phyloP scores from a whole-genome alignment of 139 green algal genomes.

The Chlorella sorokiniana region DNA sequence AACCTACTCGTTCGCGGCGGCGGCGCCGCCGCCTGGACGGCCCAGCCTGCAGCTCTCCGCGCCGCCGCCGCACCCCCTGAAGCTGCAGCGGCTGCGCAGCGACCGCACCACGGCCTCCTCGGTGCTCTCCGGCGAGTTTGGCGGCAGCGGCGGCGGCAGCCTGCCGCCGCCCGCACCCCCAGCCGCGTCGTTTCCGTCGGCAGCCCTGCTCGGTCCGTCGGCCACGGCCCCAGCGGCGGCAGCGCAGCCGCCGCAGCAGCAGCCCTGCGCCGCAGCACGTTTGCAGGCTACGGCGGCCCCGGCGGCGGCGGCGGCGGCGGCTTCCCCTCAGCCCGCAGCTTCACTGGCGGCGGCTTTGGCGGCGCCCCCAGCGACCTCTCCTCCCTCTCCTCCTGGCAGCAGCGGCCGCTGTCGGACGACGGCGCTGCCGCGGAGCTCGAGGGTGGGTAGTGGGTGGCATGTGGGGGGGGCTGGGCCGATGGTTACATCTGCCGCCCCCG shows the following conservation, averaged over 20 bases:
- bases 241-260: not conserved
- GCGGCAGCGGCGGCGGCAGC: not conserved
- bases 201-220: not conserved
- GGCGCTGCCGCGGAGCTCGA: not conserved
- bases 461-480: too few relatives aligned
- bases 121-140: not conserved
- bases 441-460: not conserved
- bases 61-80: not conserved
- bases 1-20: not conserved
- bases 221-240: not conserved
- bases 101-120: not conserved
- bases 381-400: constrained; percentile 15
- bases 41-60: not conserved
- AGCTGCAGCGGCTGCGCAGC: constrained; percentile 21
- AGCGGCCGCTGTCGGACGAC: constrained; percentile 9
- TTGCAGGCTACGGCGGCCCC: not conserved
- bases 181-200: too few relatives aligned
- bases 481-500: not conserved
- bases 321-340: constrained; percentile 6
- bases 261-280: constrained; percentile 6
- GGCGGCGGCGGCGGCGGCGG: not conserved
- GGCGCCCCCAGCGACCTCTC: constrained; percentile 2
- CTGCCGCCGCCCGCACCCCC: too few relatives aligned
- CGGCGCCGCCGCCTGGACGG: not conserved
- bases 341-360: not conserved